These are phyloP conservation scores for Metarhizium rileyi DNA, from an alignment of 2,329 filamentous ascomycete genomes.

Conservation along the genomic window DNA sequence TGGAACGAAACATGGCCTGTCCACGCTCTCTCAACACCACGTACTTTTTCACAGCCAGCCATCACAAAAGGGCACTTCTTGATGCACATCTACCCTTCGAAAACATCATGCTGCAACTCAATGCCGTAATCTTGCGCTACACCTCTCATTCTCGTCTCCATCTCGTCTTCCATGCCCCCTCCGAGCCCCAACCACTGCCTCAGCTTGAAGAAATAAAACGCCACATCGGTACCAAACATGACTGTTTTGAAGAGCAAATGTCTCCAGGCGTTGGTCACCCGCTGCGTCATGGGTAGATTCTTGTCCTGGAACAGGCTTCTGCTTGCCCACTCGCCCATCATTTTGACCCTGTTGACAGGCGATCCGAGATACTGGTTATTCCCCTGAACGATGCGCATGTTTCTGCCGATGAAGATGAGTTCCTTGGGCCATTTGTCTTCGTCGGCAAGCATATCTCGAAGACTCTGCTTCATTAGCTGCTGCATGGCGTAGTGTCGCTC, in stretches of 20 bases:
- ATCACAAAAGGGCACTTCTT: no score
- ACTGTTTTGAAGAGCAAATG: conserved; percentile 79
- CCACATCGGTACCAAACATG: conserved; percentile 64
- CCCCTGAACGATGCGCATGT: conserved; percentile 85
- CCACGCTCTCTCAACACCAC: not conserved
- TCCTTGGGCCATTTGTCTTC: conserved; percentile 85
- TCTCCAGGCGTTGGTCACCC: conserved; percentile 59
- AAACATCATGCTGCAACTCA: conserved; percentile 79
- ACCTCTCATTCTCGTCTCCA: conserved; percentile 76
- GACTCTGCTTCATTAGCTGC: conserved; percentile 62
- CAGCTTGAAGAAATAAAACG: conserved; percentile 74
- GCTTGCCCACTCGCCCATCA: conserved; percentile 85
- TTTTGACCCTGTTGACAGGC: conserved; percentile 87
- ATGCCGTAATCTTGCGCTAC: conserved; percentile 89
- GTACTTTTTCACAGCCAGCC: not conserved
- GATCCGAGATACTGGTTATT: conserved; percentile 88
- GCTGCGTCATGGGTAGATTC: conserved; percentile 51
- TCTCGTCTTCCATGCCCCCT: conserved; percentile 85
- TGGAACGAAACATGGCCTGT: not conserved
- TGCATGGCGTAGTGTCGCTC: conserved; percentile 89
- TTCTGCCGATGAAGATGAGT: conserved; percentile 84
- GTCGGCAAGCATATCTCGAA: conserved; percentile 64
- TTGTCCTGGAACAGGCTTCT: conserved; percentile 69
- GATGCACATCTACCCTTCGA: conserved; percentile 58
- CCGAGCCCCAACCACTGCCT: conserved; percentile 68